Evolutionary conservation across 208 protist genomes (phyloP).

Genomic region (Acanthamoeba quina): DNA sequence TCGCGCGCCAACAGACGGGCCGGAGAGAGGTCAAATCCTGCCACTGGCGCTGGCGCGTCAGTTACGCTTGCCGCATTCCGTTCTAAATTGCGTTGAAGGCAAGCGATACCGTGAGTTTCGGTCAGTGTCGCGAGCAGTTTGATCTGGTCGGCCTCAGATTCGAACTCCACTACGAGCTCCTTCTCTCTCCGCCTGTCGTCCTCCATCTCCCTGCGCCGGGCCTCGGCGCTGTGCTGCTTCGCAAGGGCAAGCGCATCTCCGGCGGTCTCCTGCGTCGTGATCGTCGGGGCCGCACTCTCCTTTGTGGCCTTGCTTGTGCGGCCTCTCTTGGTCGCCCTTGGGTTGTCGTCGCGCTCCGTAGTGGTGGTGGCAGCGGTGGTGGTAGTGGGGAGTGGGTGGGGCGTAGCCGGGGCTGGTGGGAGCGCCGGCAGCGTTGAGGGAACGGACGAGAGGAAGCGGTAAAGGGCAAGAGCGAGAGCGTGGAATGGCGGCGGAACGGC

Average conservation of each 20-base stretch:
- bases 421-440: not conserved
- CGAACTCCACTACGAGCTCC: conserved; percentile 14
- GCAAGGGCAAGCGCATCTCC: not conserved
- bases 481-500: not conserved
- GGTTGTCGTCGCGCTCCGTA: not conserved
- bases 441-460: conserved; percentile 4
- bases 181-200: not conserved
- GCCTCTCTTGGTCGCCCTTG: not conserved
- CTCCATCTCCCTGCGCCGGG: not conserved
- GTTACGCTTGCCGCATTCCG: too few species aligned
- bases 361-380: too few species aligned
- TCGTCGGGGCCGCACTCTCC: not conserved
- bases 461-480: not conserved
- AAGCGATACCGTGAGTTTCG: not conserved
- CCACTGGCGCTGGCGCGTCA: not conserved
- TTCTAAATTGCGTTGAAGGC: too few species aligned
- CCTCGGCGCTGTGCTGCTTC: not conserved
- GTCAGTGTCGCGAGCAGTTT: not conserved
- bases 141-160: not conserved
- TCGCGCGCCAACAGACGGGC: not conserved
- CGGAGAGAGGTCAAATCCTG: not conserved
- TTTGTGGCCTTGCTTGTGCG: not conserved
- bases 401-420: not conserved
- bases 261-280: not conserved
- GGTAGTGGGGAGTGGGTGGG: not conserved